Percentiles rank a stretch among this genome's conserved stretches.
Conservation (phyloP, 495 filamentous ascomycete genomes). For the Amniculicola lignicola region DNA sequence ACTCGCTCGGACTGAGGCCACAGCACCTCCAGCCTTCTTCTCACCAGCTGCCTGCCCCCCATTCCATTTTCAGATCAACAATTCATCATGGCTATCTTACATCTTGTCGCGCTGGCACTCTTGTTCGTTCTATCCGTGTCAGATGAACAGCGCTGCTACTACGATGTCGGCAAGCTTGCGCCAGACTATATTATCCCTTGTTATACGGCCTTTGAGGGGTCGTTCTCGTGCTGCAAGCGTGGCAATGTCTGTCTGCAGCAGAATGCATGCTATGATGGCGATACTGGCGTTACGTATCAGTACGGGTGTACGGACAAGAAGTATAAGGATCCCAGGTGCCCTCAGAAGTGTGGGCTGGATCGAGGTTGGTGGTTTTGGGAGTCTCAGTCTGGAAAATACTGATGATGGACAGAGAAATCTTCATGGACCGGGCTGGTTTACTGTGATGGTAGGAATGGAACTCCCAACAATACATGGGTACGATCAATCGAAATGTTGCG, state of each 20-base stretch:
- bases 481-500: background rate
- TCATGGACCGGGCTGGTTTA: constrained; percentile 18
- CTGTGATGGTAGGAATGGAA: constrained; percentile 6
- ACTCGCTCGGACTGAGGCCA: too few species aligned
- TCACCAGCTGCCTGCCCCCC: too few species aligned
- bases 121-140: too few species aligned
- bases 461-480: constrained; percentile 19
- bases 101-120: too few species aligned
- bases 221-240: constrained; percentile 17
- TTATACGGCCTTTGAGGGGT: background rate
- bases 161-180: constrained; percentile 15
- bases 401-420: background rate
- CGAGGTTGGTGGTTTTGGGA: background rate
- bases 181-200: constrained; percentile 22
- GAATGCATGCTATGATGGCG: constrained; percentile 18
- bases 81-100: too few species aligned
- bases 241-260: constrained; percentile 21
- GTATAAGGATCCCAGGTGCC: constrained; percentile 16
- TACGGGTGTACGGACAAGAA: constrained; percentile 22
- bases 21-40: too few species aligned
- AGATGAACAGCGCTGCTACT: constrained; percentile 18
- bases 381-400: background rate
- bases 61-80: too few species aligned
- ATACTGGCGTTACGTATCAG: constrained; percentile 18
- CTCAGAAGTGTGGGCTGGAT: constrained; percentile 20